Conservation (phyloP, 2,329 filamentous ascomycete species). For the Fusarium pininemorale region DNA sequence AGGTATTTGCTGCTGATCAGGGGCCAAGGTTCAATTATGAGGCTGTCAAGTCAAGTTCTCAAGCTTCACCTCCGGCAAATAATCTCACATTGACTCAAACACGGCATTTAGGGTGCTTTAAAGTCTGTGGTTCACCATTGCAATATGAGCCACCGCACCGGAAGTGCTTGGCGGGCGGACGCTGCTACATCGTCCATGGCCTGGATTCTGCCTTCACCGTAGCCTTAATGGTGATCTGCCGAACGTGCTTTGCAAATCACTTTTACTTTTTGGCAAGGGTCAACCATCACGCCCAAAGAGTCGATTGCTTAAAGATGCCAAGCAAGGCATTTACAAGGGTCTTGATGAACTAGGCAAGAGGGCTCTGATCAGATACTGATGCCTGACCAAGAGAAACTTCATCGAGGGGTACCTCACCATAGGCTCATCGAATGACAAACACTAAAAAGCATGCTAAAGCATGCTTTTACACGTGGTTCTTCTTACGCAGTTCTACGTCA, state of each 20-base stretch:
- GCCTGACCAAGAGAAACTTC: neutral
- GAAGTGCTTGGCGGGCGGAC: constrained; percentile 23
- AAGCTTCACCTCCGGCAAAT: neutral
- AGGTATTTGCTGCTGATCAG: neutral
- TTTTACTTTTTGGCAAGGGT: constrained; percentile 16
- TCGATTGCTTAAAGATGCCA: constrained; percentile 11
- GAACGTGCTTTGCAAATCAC: constrained; percentile 14
- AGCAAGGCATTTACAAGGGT: neutral
- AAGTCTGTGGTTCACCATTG: constrained; percentile 5
- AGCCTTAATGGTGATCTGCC: constrained; percentile 36
- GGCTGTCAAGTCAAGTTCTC: constrained; percentile 18
- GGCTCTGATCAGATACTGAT: neutral
- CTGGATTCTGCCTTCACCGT: constrained; percentile 16
- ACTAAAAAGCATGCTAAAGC: neutral
- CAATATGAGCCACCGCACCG: constrained; percentile 22
- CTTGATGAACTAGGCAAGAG: neutral
- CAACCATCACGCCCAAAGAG: neutral
- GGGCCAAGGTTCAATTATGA: constrained; percentile 10
- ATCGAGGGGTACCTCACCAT: neutral
- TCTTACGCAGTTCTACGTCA: neutral
- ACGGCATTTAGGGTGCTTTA: neutral
- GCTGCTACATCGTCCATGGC: constrained; percentile 17
- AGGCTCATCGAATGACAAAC: neutral
- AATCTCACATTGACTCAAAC: neutral
- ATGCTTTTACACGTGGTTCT: neutral